Conservation (phyloP, 352 stramenopile genomes). For the Phytophthora syringae region DNA sequence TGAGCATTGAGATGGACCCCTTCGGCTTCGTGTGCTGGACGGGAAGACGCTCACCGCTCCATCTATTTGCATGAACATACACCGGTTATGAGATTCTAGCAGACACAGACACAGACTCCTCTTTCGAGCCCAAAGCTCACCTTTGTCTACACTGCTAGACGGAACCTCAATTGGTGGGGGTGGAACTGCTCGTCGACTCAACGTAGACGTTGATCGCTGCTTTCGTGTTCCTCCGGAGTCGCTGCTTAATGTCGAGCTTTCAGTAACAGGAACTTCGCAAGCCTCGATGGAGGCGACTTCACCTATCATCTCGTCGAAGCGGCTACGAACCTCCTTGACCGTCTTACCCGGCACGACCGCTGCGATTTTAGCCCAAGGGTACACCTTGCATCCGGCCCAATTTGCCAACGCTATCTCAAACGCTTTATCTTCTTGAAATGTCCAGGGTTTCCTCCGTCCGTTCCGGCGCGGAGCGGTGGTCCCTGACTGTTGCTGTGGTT, state of each 20-base stretch:
- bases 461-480: slow-evolving; percentile 31
- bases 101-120: slow-evolving; percentile 10
- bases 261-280: slow-evolving; percentile 1
- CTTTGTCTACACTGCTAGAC: slow-evolving; percentile 39
- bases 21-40: slow-evolving; percentile 35
- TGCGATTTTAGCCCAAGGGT: slow-evolving; percentile 84
- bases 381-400: slow-evolving; percentile 65
- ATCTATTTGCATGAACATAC: slow-evolving; percentile 26
- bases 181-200: slow-evolving; percentile 63
- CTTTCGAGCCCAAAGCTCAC: slow-evolving; percentile 28
- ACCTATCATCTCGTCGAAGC: slow-evolving; percentile 81
- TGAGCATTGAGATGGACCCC: slow-evolving; percentile 61
- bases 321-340: slow-evolving; percentile 68
- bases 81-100: slow-evolving; percentile 23
- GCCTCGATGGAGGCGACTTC: slow-evolving; percentile 78
- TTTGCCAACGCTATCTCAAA: slow-evolving; percentile 77
- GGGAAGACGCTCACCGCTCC: slow-evolving; percentile 18
- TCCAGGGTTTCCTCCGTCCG: slow-evolving; percentile 60
- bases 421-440: slow-evolving; percentile 82
- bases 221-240: slow-evolving; percentile 3
- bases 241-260: slow-evolving; percentile 10
- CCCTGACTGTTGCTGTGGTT: slow-evolving; percentile 15
- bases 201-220: slow-evolving; percentile 23
- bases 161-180: slow-evolving; percentile 73
- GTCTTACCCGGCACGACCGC: slow-evolving; percentile 71